Percentiles rank a stretch among this genome's conserved stretches.
Evolutionary conservation across 169 alveolate species (phyloP).

Genomic region (Plasmodium billcollinsi): DNA sequence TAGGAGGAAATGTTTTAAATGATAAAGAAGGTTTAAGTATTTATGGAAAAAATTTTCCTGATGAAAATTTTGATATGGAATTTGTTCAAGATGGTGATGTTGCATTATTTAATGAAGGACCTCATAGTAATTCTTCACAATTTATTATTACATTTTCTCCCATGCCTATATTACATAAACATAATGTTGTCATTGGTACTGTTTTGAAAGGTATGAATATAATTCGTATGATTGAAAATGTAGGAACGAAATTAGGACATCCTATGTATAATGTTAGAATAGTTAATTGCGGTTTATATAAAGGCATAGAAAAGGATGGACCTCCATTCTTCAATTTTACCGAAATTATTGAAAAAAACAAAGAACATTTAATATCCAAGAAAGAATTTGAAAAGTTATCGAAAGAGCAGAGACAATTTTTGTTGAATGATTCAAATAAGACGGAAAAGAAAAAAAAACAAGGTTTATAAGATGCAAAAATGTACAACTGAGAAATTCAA

Average conservation of each 20-base stretch:
- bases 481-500: not conserved
- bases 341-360: conserved; percentile 42
- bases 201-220: conserved; percentile 87
- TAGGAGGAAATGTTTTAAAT: conserved; percentile 83
- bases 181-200: conserved; percentile 85
- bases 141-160: conserved; percentile 82
- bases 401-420: conserved; percentile 18
- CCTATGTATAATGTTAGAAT: conserved; percentile 68
- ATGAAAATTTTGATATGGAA: conserved; percentile 80
- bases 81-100: conserved; percentile 87
- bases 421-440: conserved; percentile 12
- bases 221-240: conserved; percentile 76
- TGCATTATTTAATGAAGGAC: conserved; percentile 81
- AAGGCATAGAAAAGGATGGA: conserved; percentile 51
- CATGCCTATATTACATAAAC: conserved; percentile 79
- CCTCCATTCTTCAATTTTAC: conserved; percentile 59
- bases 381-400: conserved; percentile 55
- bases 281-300: conserved; percentile 67
- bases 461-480: not conserved
- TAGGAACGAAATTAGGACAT: conserved; percentile 68
- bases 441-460: conserved; percentile 1
- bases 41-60: conserved; percentile 83
- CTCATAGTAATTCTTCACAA: conserved; percentile 80
- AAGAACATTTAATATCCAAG: conserved; percentile 36
- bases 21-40: conserved; percentile 81